Conservation (phyloP, 352 stramenopile genomes). For the Phytopythium boreale region DNA sequence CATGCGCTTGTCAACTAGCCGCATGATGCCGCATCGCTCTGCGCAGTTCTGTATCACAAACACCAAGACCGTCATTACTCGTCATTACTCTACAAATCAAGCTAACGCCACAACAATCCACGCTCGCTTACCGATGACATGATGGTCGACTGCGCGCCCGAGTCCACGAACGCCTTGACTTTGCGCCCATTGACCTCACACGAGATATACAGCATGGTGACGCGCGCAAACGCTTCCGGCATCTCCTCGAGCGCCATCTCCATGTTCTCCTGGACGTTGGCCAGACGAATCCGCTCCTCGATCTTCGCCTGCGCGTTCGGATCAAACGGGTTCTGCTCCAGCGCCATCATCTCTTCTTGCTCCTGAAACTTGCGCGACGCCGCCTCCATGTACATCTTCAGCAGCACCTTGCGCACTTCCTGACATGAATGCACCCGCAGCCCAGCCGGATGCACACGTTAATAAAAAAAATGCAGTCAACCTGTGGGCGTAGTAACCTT, state of each 20-base stretch:
- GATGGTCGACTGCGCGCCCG: conserved; percentile 89
- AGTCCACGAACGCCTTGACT: conserved; percentile 91
- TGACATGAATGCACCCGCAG: conserved; percentile 15
- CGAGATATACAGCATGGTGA: conserved; percentile 89
- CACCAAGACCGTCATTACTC: background rate
- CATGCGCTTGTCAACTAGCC: conserved; percentile 85
- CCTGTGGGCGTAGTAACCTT: background rate
- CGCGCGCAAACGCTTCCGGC: conserved; percentile 79
- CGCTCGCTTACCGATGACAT: conserved; percentile 75
- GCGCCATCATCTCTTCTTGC: conserved; percentile 60
- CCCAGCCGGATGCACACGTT: background rate
- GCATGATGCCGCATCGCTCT: conserved; percentile 89
- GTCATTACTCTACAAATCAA: background rate
- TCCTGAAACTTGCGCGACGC: conserved; percentile 78
- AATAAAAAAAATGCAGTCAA: background rate
- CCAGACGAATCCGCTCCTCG: conserved; percentile 78
- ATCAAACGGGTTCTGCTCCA: conserved; percentile 80
- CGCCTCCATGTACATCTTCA: conserved; percentile 85
- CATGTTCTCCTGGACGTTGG: conserved; percentile 89
- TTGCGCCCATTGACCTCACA: conserved; percentile 79
- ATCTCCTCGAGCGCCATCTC: conserved; percentile 89
- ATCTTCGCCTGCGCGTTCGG: conserved; percentile 75
- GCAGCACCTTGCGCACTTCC: conserved; percentile 78
- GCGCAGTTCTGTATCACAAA: conserved; percentile 63
- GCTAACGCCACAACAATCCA: background rate